Evolutionary conservation across 1,284 basidiomycete genomes (phyloP).

Genomic region (Ustilago crameri): DNA sequence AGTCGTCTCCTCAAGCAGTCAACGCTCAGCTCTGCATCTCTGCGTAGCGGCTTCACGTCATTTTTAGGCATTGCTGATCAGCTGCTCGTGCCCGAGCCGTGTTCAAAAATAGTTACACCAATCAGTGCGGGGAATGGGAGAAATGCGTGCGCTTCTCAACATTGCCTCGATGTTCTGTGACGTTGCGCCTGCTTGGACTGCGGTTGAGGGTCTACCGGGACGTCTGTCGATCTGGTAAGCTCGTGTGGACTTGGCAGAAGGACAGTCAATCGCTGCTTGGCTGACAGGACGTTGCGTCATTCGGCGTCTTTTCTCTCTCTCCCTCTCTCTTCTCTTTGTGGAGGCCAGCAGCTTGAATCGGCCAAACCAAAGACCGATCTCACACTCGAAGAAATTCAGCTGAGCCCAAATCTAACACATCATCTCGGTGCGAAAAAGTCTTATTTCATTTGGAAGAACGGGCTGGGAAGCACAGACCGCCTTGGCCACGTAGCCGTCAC

Average conservation of each 20-base stretch:
- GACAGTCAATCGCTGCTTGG: neutral
- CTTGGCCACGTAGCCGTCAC: neutral
- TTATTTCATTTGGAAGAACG: conserved; percentile 13
- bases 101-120: conserved; percentile 25
- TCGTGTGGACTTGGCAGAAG: conserved; percentile 18
- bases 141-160: neutral
- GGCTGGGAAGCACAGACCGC: conserved; percentile 2
- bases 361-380: conserved; percentile 1
- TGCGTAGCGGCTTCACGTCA: conserved; percentile 38
- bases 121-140: neutral
- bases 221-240: conserved; percentile 20
- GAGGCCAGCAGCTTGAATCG: conserved; percentile 8
- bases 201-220: neutral
- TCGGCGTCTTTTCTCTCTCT: too few species aligned
- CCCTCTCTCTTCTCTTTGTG: conserved; percentile 13
- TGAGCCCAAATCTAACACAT: too few species aligned
- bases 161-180: neutral
- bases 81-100: neutral
- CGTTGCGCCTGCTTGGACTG: neutral
- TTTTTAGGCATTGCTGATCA: conserved; percentile 5
- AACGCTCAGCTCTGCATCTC: conserved; percentile 31
- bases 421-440: neutral
- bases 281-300: conserved; percentile 28
- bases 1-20: neutral
- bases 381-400: too few species aligned